phyloP scores from a whole-genome alignment of 805 yeast species.

The Candida maris region DNA sequence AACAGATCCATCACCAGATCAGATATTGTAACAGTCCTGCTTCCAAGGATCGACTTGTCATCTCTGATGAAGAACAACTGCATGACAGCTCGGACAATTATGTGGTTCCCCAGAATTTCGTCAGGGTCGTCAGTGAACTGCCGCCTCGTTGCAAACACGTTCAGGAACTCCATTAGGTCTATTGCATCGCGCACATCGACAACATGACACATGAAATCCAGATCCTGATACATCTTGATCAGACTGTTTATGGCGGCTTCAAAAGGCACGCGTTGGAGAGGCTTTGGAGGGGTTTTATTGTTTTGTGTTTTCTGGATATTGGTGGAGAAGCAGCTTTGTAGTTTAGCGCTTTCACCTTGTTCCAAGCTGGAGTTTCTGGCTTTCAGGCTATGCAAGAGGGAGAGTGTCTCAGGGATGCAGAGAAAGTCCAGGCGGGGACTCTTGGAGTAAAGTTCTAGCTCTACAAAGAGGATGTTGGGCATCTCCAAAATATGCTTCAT shows the following conservation, averaged over 20 bases:
- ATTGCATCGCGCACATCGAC: slow-evolving; percentile 26
- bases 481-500: slow-evolving; percentile 7
- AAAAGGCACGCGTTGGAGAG: slow-evolving; percentile 27
- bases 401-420: slow-evolving; percentile 9
- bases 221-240: slow-evolving; percentile 34
- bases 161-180: slow-evolving; percentile 26
- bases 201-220: slow-evolving; percentile 33
- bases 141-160: slow-evolving; percentile 26
- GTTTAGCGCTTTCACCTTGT: slow-evolving; percentile 19
- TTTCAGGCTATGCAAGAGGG: slow-evolving; percentile 5
- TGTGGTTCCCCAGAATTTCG: slow-evolving; percentile 36
- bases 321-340: slow-evolving; percentile 41
- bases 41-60: slow-evolving; percentile 56
- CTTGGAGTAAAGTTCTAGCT: slow-evolving; percentile 11
- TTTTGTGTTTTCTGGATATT: slow-evolving; percentile 46
- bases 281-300: slow-evolving; percentile 45
- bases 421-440: background rate
- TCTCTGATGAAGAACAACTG: slow-evolving; percentile 62
- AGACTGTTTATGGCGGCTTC: slow-evolving; percentile 16
- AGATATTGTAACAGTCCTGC: slow-evolving; percentile 31
- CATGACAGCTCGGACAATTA: slow-evolving; percentile 58
- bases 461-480: slow-evolving; percentile 6
- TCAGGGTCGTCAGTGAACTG: slow-evolving; percentile 21
- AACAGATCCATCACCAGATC: slow-evolving; percentile 33
- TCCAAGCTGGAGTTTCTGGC: slow-evolving; percentile 11